Conservation (phyloP, 345 rosid species). For the Schrenkiella parvula region DNA sequence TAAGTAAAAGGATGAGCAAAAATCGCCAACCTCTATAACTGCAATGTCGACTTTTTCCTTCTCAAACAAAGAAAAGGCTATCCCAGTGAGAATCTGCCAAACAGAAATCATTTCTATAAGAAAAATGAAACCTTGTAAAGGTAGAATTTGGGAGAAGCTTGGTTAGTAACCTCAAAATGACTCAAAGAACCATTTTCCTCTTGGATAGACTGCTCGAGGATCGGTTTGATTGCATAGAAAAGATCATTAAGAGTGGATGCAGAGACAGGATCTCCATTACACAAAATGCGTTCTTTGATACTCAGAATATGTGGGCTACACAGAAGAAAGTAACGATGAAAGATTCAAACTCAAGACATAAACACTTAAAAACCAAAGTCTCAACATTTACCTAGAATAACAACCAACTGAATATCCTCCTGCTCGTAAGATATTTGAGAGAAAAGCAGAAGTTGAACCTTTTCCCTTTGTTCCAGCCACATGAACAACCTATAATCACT, state of each 20-base stretch:
- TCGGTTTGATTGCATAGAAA: conserved; percentile 48
- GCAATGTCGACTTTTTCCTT: conserved; percentile 75
- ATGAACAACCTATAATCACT: conserved; percentile 53
- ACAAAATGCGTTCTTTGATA: conserved; percentile 71
- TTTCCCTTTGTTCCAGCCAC: conserved; percentile 96
- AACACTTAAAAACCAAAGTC: neutral
- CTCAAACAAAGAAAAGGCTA: conserved; percentile 69
- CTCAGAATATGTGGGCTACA: conserved; percentile 74
- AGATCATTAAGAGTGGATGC: conserved; percentile 49
- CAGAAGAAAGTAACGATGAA: neutral
- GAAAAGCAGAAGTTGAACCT: conserved; percentile 86
- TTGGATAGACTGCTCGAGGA: conserved; percentile 54
- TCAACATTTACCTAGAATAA: conserved; percentile 60
- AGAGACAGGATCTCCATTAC: conserved; percentile 60
- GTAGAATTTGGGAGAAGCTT: neutral
- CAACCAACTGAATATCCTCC: conserved; percentile 81
- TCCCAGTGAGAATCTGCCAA: conserved; percentile 73
- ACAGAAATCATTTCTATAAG: neutral
- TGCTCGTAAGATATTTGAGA: conserved; percentile 66
- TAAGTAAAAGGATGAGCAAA: neutral
- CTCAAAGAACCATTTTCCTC: conserved; percentile 61
- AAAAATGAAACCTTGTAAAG: neutral
- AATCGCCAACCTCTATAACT: conserved; percentile 59
- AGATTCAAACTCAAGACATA: neutral
- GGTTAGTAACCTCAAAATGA: conserved; percentile 75